Conservation (phyloP, 192 early-diverging fungal genomes). For the Coemansia sp. region DNA sequence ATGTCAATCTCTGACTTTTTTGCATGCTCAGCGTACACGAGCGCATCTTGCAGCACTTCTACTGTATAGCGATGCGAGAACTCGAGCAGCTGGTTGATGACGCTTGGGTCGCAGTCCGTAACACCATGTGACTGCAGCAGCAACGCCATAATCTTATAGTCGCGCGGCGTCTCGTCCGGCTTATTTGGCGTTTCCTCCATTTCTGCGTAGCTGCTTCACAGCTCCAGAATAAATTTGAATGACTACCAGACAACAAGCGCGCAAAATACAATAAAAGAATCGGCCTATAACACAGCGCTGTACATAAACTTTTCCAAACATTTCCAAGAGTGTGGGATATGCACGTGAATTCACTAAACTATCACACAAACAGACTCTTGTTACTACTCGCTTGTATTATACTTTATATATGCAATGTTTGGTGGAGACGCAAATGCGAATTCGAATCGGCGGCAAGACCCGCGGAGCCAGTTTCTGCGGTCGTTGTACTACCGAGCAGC, state of each 20-base stretch:
- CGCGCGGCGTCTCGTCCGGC: conserved; percentile 54
- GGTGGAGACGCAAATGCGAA: conserved; percentile 4
- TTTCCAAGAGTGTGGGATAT: no score
- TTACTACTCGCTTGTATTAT: background rate
- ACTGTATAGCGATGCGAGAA: conserved; percentile 90
- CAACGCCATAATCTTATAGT: conserved; percentile 81
- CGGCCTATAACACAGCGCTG: no score
- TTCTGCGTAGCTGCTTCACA: no score
- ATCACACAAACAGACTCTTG: no score
- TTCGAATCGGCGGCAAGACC: conserved; percentile 11
- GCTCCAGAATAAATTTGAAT: no score
- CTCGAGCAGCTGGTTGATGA: conserved; percentile 88
- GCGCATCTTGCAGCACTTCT: conserved; percentile 89
- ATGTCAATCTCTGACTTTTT: conserved; percentile 72
- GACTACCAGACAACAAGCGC: no score
- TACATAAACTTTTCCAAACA: no score
- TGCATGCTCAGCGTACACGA: conserved; percentile 91
- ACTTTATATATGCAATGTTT: conserved; percentile 11
- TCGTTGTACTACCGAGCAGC: conserved; percentile 34
- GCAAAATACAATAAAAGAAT: no score
- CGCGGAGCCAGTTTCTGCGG: conserved; percentile 37
- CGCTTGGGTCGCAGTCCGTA: conserved; percentile 86
- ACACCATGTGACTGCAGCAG: conserved; percentile 82
- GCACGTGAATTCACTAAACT: no score
- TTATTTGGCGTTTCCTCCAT: conserved; percentile 50